A percentile compares a stretch with the other conserved stretches of the same genome.
Evolutionary conservation across 2,329 filamentous ascomycete species (phyloP).

Genomic region (Hypoxylon sp.): DNA sequence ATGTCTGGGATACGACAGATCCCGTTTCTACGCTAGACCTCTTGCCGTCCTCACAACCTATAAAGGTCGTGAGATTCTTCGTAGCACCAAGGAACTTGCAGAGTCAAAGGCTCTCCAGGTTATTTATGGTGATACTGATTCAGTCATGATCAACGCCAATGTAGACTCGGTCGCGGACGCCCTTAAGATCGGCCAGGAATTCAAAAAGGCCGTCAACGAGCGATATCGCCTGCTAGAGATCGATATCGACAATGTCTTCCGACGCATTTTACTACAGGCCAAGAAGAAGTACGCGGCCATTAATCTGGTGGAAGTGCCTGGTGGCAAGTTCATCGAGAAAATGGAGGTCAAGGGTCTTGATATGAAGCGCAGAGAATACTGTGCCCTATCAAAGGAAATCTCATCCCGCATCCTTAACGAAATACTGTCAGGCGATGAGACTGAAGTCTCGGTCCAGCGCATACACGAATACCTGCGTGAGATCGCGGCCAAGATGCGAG

Average conservation of each 20-base stretch:
- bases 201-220: slow-evolving; percentile 95
- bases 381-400: slow-evolving; percentile 93
- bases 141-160: slow-evolving; percentile 99
- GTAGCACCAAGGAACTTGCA: slow-evolving; percentile 94
- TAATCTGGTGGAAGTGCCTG: slow-evolving; percentile 84
- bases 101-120: slow-evolving; percentile 92
- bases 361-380: slow-evolving; percentile 98
- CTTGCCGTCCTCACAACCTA: slow-evolving; percentile 95
- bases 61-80: slow-evolving; percentile 97
- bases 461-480: slow-evolving; percentile 95
- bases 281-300: slow-evolving; percentile 99
- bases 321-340: slow-evolving; percentile 92
- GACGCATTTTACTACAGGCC: slow-evolving; percentile 90
- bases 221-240: slow-evolving; percentile 94
- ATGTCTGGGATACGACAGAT: slow-evolving; percentile 96
- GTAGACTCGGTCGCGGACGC: slow-evolving; percentile 93
- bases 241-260: slow-evolving; percentile 97
- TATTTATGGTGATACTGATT: slow-evolving; percentile 99
- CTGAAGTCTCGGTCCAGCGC: slow-evolving; percentile 86
- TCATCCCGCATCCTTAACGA: slow-evolving; percentile 92
- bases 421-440: slow-evolving; percentile 92
- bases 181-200: slow-evolving; percentile 90
- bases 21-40: slow-evolving; percentile 95
- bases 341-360: slow-evolving; percentile 98
- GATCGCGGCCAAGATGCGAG: slow-evolving; percentile 88